A percentile compares a stretch with the other conserved stretches of the same genome.
Conservation (phyloP, 805 yeast species). For the Barnettozyma salicaria region DNA sequence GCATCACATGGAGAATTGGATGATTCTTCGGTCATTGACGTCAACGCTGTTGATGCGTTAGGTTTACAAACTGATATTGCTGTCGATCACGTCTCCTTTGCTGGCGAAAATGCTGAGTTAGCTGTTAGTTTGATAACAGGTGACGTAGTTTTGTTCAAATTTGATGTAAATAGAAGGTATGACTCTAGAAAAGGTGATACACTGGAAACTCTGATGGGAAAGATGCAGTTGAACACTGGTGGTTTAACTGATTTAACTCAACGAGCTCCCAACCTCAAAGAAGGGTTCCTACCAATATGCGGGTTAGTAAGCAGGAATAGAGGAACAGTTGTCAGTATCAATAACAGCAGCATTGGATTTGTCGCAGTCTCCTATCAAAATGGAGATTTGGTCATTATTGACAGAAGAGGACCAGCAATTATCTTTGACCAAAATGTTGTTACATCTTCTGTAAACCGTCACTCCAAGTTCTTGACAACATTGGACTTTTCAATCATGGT, state of each 20-base stretch:
- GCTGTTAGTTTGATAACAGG: constrained; percentile 64
- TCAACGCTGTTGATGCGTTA: constrained; percentile 43
- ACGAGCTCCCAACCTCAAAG: constrained; percentile 46
- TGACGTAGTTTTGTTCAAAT: constrained; percentile 69
- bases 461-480: constrained; percentile 44
- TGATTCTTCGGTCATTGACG: constrained; percentile 52
- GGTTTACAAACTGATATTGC: constrained; percentile 38
- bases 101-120: constrained; percentile 71
- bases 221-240: constrained; percentile 25
- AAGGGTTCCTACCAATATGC: constrained; percentile 54
- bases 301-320: constrained; percentile 37
- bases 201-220: constrained; percentile 27
- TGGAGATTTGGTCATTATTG: constrained; percentile 72
- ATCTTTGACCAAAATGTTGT: constrained; percentile 39
- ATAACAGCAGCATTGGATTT: constrained; percentile 75
- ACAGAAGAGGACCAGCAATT: constrained; percentile 73
- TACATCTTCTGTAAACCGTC: constrained; percentile 20
- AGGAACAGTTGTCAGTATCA: constrained; percentile 53
- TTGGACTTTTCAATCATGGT: constrained; percentile 72
- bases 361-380: constrained; percentile 71
- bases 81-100: constrained; percentile 60
- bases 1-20: constrained; percentile 69
- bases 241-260: constrained; percentile 44
- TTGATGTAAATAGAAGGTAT: constrained; percentile 46
- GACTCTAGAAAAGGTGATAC: constrained; percentile 31